Base-by-base conservation (phyloP, 2,329 filamentous ascomycete species). In the Akanthomyces dipterigenus region DNA sequence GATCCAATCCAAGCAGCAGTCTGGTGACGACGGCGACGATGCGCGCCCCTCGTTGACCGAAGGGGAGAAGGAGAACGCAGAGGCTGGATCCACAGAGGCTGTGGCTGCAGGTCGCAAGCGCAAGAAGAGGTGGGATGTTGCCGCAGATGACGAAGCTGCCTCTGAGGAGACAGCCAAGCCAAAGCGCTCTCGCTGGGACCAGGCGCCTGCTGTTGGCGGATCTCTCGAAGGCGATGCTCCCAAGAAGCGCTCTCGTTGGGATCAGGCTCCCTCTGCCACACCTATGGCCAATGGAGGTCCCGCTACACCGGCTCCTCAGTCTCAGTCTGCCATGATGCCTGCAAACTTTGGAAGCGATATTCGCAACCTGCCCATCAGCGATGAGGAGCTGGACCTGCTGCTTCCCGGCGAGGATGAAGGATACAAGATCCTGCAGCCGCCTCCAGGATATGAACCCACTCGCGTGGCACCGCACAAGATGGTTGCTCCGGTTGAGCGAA, bases 111-210 rank as follows among this genome's bases (percentile, higher is more conserved):
- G 86, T 38, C 84, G 88, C 63, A 95, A 95, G 82, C 86, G 93
- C 70, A 97, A 96, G 82, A 91, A 96, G 81, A 86, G 95, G 75
- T 99, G 95, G 95, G 93, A 97, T 74, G 87, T 93, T 20, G 77
- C 82, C 22, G 75, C 78, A 6, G 76, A 79, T 6, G 80, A 84
- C 42, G 79, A 81, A 24, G 70, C 76, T 18, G 75, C 80, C 51
- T 70, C 78, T n/a, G 69, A 78, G 43, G 75, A 80, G 26, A 83
- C 86, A 57, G 75, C 76, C 18, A 90, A 91, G 74, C 69, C 79
- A 1, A 95, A 93, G 69, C 85, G 89, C 67, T 96, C 91, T 22
- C 82, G 93, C 71, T 97, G 93, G 93, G 93, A 96, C 70, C 85
- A 93, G 71, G 86, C 90, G 36, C 90, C 90, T 20, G 84, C 84